Base-by-base conservation (phyloP, 2,329 filamentous ascomycete genomes). In the Claviceps pusilla region DNA sequence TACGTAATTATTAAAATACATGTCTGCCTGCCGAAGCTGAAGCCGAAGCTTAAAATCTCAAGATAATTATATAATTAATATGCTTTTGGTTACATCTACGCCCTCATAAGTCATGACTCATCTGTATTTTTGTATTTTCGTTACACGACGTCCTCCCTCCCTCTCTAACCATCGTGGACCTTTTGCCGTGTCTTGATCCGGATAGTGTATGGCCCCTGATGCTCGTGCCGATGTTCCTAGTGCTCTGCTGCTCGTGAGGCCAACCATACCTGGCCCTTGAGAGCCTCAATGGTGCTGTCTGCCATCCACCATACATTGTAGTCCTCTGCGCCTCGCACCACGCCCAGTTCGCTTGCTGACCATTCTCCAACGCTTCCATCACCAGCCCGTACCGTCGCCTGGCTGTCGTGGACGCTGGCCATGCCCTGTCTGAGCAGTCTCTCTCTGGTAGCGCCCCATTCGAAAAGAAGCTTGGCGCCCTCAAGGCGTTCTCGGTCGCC, bases 191-290 rank as follows among this genome's bases (percentile, higher is more conserved):
- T 11, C 12, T 39, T 41, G 1, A 5, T 28, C 12, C 10, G 7
- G 12, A 43, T n/a, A 24, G 4, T 19, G 24, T n/a, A 29, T 19
- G 24, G 41, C 54, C 47, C 50, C 54, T 50, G 54, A 33, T 16
- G 14, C 19, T 41, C 14, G 47, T 14, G 28, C 12, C 16, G 48
- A 41, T 19, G 35, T n/a, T 49, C 31, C 57, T 62, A 64, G 47
- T 62, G 55, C 55, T 66, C 64, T 7, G 60, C 65, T 39, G 68
- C 69, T 43, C 70, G 65, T 3, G 71, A 73, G 19, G 71, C 73
- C 54, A 80, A 67, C 73, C 77, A 80, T 0, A 78, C 72, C 59
- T 68, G 73, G 0, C 78, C 77, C 65, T 79, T 80, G 48, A 82
- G 63, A 42, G 69, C 68, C 62, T 81, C 78, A 14, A 82, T 70